Base-by-base conservation (phyloP, 768 basidiomycete genomes). In the Udeniomyces megalosporus region DNA sequence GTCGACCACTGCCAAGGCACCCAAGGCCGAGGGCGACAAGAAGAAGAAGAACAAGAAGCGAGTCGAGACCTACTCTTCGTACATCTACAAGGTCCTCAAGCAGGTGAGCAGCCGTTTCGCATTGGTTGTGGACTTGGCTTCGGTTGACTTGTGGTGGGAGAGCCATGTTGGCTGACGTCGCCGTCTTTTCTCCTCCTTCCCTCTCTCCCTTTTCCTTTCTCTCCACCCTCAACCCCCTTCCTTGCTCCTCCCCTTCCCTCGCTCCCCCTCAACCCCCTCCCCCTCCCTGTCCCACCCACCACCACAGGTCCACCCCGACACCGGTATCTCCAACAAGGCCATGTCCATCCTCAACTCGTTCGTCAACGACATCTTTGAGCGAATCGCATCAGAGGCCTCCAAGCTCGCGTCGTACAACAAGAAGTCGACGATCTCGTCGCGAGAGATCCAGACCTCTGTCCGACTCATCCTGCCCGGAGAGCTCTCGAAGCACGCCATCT, bases 341-440 rank as follows among this genome's bases (percentile, higher is more conserved):
- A 92, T 93, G 88, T 86, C 89, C 65, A 92, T 95, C 72, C 76
- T 95, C 61, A 93, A 93, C 80, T 88, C 85, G 62, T 95, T 95
- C 72, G 90, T 95, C 71, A 91, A 91, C 70, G 90, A 95, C 69
- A 93, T 89, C 68, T 90, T 89, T 67, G 88, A 89, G 72, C 86
- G 88, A n/a, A 88, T 91, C 69, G 88, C 88, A 12, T 82, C 84
- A 0, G 88, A 91, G 72, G 88, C 88, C 44, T 88, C 88, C 60
- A 89, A 93, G 79, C 85, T 97, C 68, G 92, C 93, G 44, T 80
- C 88, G 2, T 96, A 96, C 79, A 95, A 92, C 68, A 93, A 95
- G 80, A 93, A 93, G 76, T 95, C 93, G 7, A 97, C 92, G 38
- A 96, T 97, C 73, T 95, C 93, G 47, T 95, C 91, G 55, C 89